Evolutionary conservation across 2,329 filamentous ascomycete genomes (phyloP).

Genomic region (Cytospora piceicola): DNA sequence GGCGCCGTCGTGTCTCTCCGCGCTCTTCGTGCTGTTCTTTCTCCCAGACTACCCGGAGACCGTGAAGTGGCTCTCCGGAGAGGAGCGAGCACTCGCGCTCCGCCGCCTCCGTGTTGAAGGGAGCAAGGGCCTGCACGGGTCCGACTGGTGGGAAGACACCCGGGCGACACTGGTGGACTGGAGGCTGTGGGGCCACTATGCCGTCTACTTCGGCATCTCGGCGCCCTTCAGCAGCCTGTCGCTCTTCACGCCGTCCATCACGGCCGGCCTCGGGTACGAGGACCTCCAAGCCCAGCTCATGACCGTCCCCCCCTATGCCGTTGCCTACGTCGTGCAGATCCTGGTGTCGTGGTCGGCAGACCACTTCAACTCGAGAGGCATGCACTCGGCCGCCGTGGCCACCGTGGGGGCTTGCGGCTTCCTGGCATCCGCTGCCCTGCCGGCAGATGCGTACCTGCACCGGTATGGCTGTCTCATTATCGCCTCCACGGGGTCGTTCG

Average conservation of each 20-base stretch:
- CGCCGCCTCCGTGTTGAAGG: slow-evolving; percentile 48
- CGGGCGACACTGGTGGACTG: slow-evolving; percentile 68
- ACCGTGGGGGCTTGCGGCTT: slow-evolving; percentile 54
- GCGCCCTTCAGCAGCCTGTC: slow-evolving; percentile 43
- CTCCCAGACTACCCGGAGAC: slow-evolving; percentile 69
- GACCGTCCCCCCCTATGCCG: slow-evolving; percentile 69
- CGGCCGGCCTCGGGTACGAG: slow-evolving; percentile 41
- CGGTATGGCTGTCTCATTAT: slow-evolving; percentile 75
- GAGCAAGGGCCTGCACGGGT: slow-evolving; percentile 61
- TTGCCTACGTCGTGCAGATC: slow-evolving; percentile 50
- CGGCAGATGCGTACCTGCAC: slow-evolving; percentile 58
- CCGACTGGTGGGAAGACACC: slow-evolving; percentile 67
- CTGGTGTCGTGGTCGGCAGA: slow-evolving; percentile 64
- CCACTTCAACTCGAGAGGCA: slow-evolving; percentile 58
- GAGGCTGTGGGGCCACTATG: slow-evolving; percentile 67
- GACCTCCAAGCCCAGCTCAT: slow-evolving; percentile 61
- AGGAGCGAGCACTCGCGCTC: slow-evolving; percentile 60
- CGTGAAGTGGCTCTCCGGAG: slow-evolving; percentile 62
- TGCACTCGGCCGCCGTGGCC: slow-evolving; percentile 49
- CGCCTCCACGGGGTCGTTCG: slow-evolving; percentile 67
- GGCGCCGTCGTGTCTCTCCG: slow-evolving; percentile 53
- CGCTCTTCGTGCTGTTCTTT: slow-evolving; percentile 58
- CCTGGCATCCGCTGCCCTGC: slow-evolving; percentile 65
- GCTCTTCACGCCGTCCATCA: slow-evolving; percentile 64
- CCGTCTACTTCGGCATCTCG: slow-evolving; percentile 43